Conservation (phyloP, 331 rosid genomes). For the Pyracantha coccinea region DNA sequence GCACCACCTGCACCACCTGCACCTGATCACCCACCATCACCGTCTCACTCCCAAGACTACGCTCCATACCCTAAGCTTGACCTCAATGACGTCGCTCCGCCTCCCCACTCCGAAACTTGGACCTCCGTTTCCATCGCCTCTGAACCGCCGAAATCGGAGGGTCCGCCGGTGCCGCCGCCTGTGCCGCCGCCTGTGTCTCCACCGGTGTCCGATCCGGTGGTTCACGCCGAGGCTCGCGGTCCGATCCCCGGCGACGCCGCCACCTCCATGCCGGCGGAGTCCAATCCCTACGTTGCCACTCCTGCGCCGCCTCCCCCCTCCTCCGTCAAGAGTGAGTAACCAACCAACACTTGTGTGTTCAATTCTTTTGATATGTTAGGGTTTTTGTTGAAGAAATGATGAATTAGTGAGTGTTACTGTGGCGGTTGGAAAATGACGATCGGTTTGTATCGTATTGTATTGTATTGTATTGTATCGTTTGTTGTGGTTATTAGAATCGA, state of each 20-base stretch:
- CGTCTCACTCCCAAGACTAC: constrained; percentile 42
- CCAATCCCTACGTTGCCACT: constrained; percentile 68
- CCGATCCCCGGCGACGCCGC: constrained; percentile 45
- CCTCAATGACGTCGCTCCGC: constrained; percentile 51
- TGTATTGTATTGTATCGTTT: not conserved
- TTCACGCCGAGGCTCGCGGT: constrained; percentile 27
- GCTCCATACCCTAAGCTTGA: constrained; percentile 79
- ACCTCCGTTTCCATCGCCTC: constrained; percentile 36
- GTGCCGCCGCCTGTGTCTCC: not conserved
- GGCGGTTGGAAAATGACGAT: not conserved
- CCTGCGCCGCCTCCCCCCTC: constrained; percentile 44
- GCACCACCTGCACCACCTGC: not conserved
- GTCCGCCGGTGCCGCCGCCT: not conserved
- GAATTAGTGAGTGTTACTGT: not conserved
- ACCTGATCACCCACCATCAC: not conserved
- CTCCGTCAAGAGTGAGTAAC: constrained; percentile 44
- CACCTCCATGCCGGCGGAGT: constrained; percentile 64
- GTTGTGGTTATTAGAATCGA: constrained; percentile 34
- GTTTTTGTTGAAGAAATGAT: not conserved
- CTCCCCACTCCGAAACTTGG: constrained; percentile 30
- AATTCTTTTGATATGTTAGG: not conserved
- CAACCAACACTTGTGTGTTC: not conserved
- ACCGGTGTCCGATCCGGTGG: not conserved
- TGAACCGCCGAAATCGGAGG: constrained; percentile 9
- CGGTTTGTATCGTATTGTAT: not conserved